A percentile compares a stretch with the other conserved stretches of the same genome.
These are phyloP conservation scores for Pecoramyces ruminantium DNA, from an alignment of 192 early-diverging fungal genomes.

Conservation along the genomic window DNA sequence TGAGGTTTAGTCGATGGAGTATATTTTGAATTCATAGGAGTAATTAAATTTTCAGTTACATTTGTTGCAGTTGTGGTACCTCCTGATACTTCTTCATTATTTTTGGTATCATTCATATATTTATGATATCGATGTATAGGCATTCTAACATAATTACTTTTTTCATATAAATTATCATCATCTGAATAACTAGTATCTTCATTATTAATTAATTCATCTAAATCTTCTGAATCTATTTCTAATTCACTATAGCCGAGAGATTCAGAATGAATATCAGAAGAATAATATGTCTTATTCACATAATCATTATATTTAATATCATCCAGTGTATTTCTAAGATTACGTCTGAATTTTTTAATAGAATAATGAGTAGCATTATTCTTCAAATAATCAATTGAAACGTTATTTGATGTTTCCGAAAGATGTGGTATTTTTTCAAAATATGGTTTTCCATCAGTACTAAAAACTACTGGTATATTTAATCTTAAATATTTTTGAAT, in stretches of 20 bases:
- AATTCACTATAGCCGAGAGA: not conserved
- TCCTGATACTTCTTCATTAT: not conserved
- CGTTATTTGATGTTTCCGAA: not conserved
- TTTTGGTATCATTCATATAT: not conserved
- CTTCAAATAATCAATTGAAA: not conserved
- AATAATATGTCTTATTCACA: not conserved
- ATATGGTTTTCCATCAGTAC: not conserved
- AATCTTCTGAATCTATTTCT: not conserved
- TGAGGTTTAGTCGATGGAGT: not conserved
- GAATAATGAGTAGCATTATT: not conserved
- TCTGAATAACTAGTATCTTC: too few relatives aligned
- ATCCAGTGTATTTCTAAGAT: not conserved
- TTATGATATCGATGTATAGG: not conserved
- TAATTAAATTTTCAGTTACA: not conserved
- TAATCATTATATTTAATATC: not conserved
- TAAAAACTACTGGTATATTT: not conserved
- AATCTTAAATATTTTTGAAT: not conserved
- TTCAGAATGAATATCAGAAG: not conserved
- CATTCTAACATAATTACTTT: not conserved
- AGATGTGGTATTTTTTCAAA: not conserved
- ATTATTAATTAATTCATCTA: not conserved
- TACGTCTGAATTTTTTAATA: not conserved
- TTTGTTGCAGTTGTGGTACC: too few relatives aligned
- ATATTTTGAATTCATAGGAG: not conserved
- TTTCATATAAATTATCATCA: not conserved